Conservation (phyloP, 148 eudicot genomes). For the Persicaria maculosa region DNA sequence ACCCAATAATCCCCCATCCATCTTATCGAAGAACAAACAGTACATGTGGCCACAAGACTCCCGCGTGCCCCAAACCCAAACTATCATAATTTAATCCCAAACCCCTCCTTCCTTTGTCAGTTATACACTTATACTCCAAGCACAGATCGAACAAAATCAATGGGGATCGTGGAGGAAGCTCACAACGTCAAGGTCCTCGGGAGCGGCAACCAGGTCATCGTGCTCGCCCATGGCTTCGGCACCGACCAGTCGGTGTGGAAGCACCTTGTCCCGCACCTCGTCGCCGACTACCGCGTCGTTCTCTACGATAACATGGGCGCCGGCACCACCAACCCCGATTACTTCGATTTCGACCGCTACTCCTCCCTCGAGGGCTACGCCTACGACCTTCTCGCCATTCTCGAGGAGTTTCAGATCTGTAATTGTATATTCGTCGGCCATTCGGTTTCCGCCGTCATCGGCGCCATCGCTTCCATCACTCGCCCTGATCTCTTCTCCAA, state of each 20-base stretch:
- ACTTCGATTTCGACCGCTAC: conserved; percentile 71
- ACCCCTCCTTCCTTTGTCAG: too few relatives aligned
- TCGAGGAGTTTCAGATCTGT: conserved; percentile 48
- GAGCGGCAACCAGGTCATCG: conserved; percentile 31
- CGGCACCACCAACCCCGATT: conserved; percentile 87
- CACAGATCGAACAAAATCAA: conserved; percentile 12
- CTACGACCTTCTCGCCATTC: conserved; percentile 56
- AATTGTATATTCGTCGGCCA: conserved; percentile 75
- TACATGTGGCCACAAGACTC: conserved; percentile 12
- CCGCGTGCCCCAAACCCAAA: not conserved
- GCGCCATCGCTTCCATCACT: conserved; percentile 57
- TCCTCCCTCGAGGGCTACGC: conserved; percentile 64
- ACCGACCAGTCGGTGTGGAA: conserved; percentile 92
- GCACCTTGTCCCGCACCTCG: conserved; percentile 64
- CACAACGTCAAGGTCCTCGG: conserved; percentile 75
- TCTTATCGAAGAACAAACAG: not conserved
- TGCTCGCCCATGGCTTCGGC: conserved; percentile 82
- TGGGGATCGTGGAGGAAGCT: conserved; percentile 80
- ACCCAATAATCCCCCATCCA: not conserved
- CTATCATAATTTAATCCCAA: too few relatives aligned
- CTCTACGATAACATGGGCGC: conserved; percentile 89
- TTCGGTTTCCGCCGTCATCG: conserved; percentile 69
- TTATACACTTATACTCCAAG: not conserved
- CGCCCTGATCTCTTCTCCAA: conserved; percentile 83
- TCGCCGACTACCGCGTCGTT: conserved; percentile 53